Base-by-base conservation (phyloP, 2,329 filamentous ascomycete species). In the Phaeosphaeria sp. region DNA sequence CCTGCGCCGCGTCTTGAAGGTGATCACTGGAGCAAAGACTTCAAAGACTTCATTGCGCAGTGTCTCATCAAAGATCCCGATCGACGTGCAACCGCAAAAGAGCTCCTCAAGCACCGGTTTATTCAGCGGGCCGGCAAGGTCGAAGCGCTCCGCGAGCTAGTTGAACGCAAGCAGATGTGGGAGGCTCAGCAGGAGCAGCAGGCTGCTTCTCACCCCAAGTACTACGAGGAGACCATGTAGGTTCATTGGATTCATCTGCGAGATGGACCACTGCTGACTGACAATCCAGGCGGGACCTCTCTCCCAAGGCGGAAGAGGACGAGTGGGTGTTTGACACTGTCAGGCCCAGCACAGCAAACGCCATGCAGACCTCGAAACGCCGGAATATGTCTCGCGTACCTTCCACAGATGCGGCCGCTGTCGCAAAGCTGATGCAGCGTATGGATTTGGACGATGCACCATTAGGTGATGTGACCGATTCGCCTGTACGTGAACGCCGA, bases 241-340 rank as follows among this genome's bases (percentile, higher is more conserved):
- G 84, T 67, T 49, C 5, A 21, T 21, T 11, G 10, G 3, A 13
- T 11, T 44, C 7, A 11, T n/a, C 27, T 10, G 6, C 21, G 7
- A 10, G 20, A 4, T 33, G 67, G 13, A 21, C 22, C 46, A n/a
- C 1, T 27, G 18, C 64, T 72, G 52, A 72, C 52, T 20, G n/a
- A n/a, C 15, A 23, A 7, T 10, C 6, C 55, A 85, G 83, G 49
- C 87, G 90, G 67, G 89, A 86, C 9, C 85, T 96, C 53, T 83
- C 85, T 2, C 83, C 86, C 1, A 87, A 83, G 64, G 82, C 86
- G 39, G 89, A 93, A 5, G 84, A 91, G 17, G 92, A 97, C 63
- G 93, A 91, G 63, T 98, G 94, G 94, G 90, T 96, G 1, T 98
- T 98, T 73, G 94, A 97, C 72, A 98, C 94, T 0, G 88, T 98